Base-by-base conservation (phyloP, 176 grass and related monocot genomes). In the Aegilops speltoides region DNA sequence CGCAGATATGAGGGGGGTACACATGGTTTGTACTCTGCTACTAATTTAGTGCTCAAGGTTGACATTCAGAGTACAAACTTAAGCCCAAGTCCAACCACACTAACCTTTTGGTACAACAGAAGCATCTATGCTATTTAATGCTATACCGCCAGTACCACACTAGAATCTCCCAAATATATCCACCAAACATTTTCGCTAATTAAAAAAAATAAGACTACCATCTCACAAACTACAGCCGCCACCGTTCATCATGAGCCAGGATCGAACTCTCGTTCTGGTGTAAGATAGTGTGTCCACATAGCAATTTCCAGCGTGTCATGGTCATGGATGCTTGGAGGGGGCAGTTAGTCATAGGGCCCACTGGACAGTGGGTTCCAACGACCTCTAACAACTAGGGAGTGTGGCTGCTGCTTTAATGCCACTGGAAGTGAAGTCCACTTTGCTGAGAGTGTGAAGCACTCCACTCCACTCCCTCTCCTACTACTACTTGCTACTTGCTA, bases 401-500 rank as follows among this genome's bases (percentile, higher is more conserved):
- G 29, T 74, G 86, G 61, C 70, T 37, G 64, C 78, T 78, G 73
- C 79, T 87, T 90, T 83, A 79, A 59, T 74, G 89, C 74, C 89
- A 87, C 66, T 78, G 25, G 86, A 82, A 88, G 90, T 82, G 90
- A 91, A 82, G 82, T 77, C 78, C 86, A 73, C 86, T 91, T 91
- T 91, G 82, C 82, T 85, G 90, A 41, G 82, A 88, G 86, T 91
- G 90, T 73, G 81, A 85, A 88, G 78, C 90, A 91, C 90, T 91
- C 90, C 82, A 91, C 73, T 87, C 50, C 68, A 88, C 63, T 81
- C 37, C 34, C 3, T 16, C 82, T 54, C 22, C 34, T 29, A 0
- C 6, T 36, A 7, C 37, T 38, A 38, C 8, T 38, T 36, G 29
- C 33, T 6, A 40, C 61, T 12, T 48, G 45, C 45, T 48, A 48